phyloP scores from a whole-genome alignment of 176 grass and related monocot species.

The Aegilops sharonensis region DNA sequence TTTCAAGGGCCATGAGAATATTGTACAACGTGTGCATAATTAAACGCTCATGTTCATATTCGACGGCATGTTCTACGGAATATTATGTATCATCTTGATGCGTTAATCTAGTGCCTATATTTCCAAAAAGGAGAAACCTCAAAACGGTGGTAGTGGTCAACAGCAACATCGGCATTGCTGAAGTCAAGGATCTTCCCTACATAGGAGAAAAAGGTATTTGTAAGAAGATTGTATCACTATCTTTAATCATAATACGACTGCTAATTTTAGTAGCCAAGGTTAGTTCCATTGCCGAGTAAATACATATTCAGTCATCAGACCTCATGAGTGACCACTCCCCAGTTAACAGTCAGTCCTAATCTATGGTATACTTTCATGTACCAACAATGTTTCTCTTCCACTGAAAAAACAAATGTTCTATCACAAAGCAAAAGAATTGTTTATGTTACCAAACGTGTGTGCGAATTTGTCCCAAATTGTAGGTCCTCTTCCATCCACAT shows the following conservation, averaged over 20 bases:
- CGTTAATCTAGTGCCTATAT: not conserved
- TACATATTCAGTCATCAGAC: not conserved
- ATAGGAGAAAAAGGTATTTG: not conserved
- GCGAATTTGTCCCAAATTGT: constrained; percentile 66
- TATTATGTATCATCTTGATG: not conserved
- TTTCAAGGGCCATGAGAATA: not conserved
- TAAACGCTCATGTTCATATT: not conserved
- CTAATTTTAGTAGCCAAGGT: not conserved
- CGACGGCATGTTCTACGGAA: not conserved
- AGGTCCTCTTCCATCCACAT: constrained; percentile 58
- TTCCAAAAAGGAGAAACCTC: constrained; percentile 26
- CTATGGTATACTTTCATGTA: not conserved
- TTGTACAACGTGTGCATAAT: not conserved
- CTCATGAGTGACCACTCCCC: not conserved
- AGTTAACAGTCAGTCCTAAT: not conserved
- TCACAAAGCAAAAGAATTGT: not conserved
- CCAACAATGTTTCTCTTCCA: not conserved
- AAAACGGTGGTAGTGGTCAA: constrained; percentile 72
- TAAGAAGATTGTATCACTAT: not conserved
- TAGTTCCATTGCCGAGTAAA: not conserved
- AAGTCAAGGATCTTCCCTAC: constrained; percentile 73
- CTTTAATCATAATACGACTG: not conserved
- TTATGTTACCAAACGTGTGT: constrained; percentile 45
- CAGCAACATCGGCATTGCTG: constrained; percentile 71
- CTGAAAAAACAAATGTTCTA: not conserved